A percentile compares a stretch with the other conserved stretches of the same genome.
phyloP scores from a whole-genome alignment of 805 yeast genomes.

The Wickerhamiella brachini region DNA sequence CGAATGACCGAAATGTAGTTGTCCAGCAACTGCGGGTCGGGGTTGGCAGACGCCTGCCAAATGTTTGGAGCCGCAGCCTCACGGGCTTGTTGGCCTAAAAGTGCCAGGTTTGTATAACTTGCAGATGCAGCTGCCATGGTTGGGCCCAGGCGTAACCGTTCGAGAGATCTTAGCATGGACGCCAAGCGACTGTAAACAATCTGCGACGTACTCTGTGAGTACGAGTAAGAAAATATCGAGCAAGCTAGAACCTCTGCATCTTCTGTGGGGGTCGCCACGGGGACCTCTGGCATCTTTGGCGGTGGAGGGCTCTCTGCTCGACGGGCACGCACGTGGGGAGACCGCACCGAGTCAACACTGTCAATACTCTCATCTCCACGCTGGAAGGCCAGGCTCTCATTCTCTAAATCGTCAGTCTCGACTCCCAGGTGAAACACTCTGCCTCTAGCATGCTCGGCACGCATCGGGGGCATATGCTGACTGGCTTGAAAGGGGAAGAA shows the following conservation, averaged over 20 bases:
- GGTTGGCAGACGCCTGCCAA: background rate
- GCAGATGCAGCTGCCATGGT: background rate
- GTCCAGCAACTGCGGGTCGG: background rate
- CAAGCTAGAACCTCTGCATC: slow-evolving; percentile 1
- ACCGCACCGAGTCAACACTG: background rate
- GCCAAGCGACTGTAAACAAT: slow-evolving; percentile 13
- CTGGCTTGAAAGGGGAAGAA: background rate
- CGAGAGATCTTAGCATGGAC: slow-evolving; percentile 11
- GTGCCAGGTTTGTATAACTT: background rate
- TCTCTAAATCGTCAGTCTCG: background rate
- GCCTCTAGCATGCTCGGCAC: background rate
- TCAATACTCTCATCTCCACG: background rate
- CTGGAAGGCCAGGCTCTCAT: background rate
- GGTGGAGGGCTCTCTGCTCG: slow-evolving; percentile 1
- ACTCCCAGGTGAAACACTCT: background rate
- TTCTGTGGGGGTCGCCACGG: background rate
- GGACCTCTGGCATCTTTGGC: slow-evolving; percentile 1
- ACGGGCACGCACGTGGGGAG: background rate
- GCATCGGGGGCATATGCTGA: background rate
- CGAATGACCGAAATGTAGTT: background rate
- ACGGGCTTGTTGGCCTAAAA: background rate
- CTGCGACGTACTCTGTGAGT: slow-evolving; percentile 11
- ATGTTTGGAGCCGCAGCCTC: background rate
- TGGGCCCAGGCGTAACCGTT: background rate
- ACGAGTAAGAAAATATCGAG: slow-evolving; percentile 14